Evolutionary conservation across 1,284 basidiomycete genomes (phyloP), one percentile per base, ranked within the genome.

Genomic region (Paramarasmius palmivorus): DNA sequence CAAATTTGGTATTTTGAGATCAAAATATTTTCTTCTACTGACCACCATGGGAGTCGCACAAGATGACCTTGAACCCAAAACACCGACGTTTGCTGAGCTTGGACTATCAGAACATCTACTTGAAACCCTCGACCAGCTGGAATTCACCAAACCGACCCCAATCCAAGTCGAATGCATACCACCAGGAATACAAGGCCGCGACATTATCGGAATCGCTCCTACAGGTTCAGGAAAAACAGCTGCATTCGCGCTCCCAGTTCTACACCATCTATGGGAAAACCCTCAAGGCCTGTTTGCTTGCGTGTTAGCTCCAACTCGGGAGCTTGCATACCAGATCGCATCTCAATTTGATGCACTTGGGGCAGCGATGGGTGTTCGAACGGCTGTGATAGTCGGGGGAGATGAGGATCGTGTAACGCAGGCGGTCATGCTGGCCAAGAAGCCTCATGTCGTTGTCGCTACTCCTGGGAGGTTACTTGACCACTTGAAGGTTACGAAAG

Each of bases 221-320:
- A 99, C 96, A 22, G 97, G 96, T 46, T 95, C 92, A n/a, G 97
- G 97, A 60, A 99, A 99, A 76, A 99, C 97, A 1, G 96, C 95
- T 10, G 96, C 96, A 2, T 99, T 99, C 73, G 92, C 92, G 20
- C 76, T 99, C 4, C 97, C 96, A 2, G 96, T 99, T 57, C 77
- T 99, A 29, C 96, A 99, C 72, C 93, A 92, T 58, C 75, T 99
- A 65, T 99, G 95, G 95, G 92, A 98, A 55, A 89, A 97, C 51
- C 97, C 97, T 26, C 88, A 90, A 65, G 92, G 93, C 17, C 83
- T 97, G 51, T 99, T 95, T 67, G 93, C 94, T 3, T 92, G 94
- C 64, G 86, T 99, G 9, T 79, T 99, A 23, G 95, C 96, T 3
- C 96, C 96, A 2, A 99, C 96, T 22, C 86, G 95, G 66, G 97